A percentile compares a stretch with the other conserved stretches of the same genome.
Evolutionary conservation across 2,329 filamentous ascomycete species (phyloP).

Genomic region (Coleophoma crateriformis): DNA sequence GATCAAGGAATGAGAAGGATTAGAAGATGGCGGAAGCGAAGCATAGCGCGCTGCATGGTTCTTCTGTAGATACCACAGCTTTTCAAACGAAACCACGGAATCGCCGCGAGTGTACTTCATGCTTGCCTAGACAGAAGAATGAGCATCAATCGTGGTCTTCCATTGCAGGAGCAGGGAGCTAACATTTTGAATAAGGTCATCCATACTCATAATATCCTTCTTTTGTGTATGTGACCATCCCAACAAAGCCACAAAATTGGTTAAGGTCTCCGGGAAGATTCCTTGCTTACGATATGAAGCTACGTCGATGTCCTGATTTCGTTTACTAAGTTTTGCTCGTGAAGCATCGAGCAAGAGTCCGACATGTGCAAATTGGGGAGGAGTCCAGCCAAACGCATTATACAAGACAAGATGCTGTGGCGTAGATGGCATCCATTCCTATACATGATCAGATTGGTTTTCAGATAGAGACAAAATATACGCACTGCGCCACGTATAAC

Average conservation of each 20-base stretch:
- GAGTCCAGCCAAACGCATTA: constrained; percentile 67
- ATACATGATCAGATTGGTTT: neutral
- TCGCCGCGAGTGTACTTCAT: constrained; percentile 90
- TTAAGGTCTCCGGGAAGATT: constrained; percentile 57
- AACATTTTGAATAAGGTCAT: constrained; percentile 66
- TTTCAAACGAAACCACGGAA: constrained; percentile 73
- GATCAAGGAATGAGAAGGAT: constrained; percentile 17
- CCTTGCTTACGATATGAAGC: constrained; percentile 48
- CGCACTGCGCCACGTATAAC: constrained; percentile 80
- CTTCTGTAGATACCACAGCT: constrained; percentile 75
- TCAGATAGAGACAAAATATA: constrained; percentile 4
- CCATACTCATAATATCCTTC: constrained; percentile 66
- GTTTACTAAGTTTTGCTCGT: constrained; percentile 82
- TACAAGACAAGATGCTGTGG: constrained; percentile 75
- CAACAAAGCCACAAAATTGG: constrained; percentile 79
- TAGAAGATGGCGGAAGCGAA: constrained; percentile 4
- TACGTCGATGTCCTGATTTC: constrained; percentile 62
- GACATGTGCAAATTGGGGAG: constrained; percentile 75
- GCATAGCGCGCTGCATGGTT: constrained; percentile 42
- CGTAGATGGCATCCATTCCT: constrained; percentile 96
- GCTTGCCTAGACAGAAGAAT: constrained; percentile 51
- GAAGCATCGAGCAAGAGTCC: constrained; percentile 65
- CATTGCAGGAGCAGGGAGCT: constrained; percentile 17
- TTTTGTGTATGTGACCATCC: constrained; percentile 71
- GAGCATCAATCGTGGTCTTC: neutral